Evolutionary conservation across 305 asterid species (phyloP).

Genomic region (Caryopteris hybrid): DNA sequence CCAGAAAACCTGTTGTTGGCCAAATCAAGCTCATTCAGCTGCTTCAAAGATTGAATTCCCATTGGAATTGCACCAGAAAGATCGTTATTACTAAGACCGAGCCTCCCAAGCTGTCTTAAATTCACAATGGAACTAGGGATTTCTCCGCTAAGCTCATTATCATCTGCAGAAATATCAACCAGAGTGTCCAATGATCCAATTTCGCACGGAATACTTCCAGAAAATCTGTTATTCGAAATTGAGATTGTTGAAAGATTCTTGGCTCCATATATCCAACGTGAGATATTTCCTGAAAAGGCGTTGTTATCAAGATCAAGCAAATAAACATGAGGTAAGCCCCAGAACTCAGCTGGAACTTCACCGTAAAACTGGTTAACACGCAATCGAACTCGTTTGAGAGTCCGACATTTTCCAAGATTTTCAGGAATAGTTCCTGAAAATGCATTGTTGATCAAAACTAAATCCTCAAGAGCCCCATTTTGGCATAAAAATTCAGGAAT

Average conservation of each 20-base stretch:
- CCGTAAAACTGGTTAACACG: constrained; percentile 44
- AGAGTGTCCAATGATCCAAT: constrained; percentile 45
- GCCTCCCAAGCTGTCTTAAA: constrained; percentile 44
- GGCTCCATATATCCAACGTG: constrained; percentile 50
- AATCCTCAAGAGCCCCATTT: constrained; percentile 40
- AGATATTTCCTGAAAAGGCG: constrained; percentile 55
- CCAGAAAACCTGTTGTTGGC: constrained; percentile 60
- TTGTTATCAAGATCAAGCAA: constrained; percentile 59
- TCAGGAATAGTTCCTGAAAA: constrained; percentile 62
- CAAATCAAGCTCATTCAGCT: constrained; percentile 63
- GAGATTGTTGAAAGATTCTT: constrained; percentile 42
- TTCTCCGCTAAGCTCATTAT: constrained; percentile 50
- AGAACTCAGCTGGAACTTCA: constrained; percentile 52
- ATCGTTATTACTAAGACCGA: constrained; percentile 56
- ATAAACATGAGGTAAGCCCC: constrained; percentile 72
- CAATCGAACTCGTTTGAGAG: constrained; percentile 50
- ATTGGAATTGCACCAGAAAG: constrained; percentile 57
- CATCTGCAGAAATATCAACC: constrained; percentile 37
- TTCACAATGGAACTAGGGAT: constrained; percentile 51
- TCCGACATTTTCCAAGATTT: constrained; percentile 50
- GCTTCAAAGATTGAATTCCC: constrained; percentile 40
- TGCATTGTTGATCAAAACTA: constrained; percentile 39
- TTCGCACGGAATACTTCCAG: constrained; percentile 61
- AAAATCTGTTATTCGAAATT: constrained; percentile 51
- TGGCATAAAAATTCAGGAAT: constrained; percentile 58